Evolutionary conservation across 768 basidiomycete species (phyloP), one percentile per base, ranked within the genome.

Genomic region (Pleurotus giganteus): DNA sequence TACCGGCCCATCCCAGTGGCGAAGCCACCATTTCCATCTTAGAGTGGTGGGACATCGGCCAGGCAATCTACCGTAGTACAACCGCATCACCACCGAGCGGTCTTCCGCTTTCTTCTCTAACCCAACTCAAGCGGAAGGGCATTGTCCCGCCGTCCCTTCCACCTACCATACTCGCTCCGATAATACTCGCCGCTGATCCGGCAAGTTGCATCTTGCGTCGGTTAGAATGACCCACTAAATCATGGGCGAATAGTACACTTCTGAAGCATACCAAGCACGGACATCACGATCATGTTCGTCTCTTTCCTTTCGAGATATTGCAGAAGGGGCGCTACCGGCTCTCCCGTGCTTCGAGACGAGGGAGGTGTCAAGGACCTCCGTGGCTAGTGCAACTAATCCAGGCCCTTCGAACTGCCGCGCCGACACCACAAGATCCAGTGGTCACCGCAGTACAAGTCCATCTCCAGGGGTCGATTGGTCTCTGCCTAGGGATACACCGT

Each of bases 291-390:
- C 75, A 17, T 88, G 86, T 53, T 74, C 82, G 21, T 63, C 79
- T 4, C 72, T 88, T 5, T 81, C 83, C 0, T 91, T 89, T 68
- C 69, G 72, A 36, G 83, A 85, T 34, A 75, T 91, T 45, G 79
- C 86, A 1, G 75, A 80, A 58, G 85, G 85, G 2, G 59, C 67
- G 19, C 61, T 87, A 23, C 86, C 85, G 0, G 53, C 64, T 7
- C 42, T 61, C 13, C 58, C 58, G 5, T 53, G 63, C 36, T 34
- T 19, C 23, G 4, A 21, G 3, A 12, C 4, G 11, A 17, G 19
- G 36, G 34, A 53, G 12, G 15, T n/a, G n/a, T 17, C 26, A 34
- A 8, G 7, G 32, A 34, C 8, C 7, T n/a, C n/a, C n/a, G 32
- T 34, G 32, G 32, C 7, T 15, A 57, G 65, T 53, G 56, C 63